Evolutionary conservation across 31 red algal genomes (phyloP), one percentile per base, ranked within the genome.

Genomic region (Odonthalia washingtoniensis): DNA sequence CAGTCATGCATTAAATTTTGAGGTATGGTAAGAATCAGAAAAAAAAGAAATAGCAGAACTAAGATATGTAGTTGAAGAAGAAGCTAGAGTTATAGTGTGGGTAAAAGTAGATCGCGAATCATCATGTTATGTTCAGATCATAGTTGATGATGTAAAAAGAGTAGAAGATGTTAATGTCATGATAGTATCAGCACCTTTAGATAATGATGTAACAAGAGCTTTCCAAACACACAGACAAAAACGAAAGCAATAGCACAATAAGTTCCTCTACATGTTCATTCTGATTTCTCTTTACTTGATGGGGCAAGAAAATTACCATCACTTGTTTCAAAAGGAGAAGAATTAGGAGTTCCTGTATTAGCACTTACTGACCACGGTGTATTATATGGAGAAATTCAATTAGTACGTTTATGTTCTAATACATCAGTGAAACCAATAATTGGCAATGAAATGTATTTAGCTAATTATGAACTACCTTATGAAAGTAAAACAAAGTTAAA

Each of bases 281-380:
- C 93, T 24, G 93, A 98, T 60, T 98, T 78, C 44, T 99, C 97
- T 0, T 69, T 99, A 1, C 88, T 99, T 2, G 97, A 99, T 36
- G 97, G 94, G 40, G 94, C 97, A 9, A 91, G 87, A 46, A 88
- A 91, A 36, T 31, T 99, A 24, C 65, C 85, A 45, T 75, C 92
- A 12, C 75, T 99, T 35, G 94, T 96, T 3, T 18, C 80, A 5
- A 77, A 90, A 27, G 97, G 93, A 27, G 77, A 78, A 2, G 91
- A 91, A 66, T 42, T 96, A 38, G 72, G 82, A 38, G 83, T 86
- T 60, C 91, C 97, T 45, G 97, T 90, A 1, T 40, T 99, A 2
- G 97, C 97, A 0, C 72, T 99, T 24, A 99, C 97, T 6, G 97
- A 99, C 45, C 97, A 99, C 46, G 97, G 97, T 30, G 91, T 93